Evolutionary conservation across 495 filamentous ascomycete genomes (phyloP).

Genomic region (Neurospora sp.): DNA sequence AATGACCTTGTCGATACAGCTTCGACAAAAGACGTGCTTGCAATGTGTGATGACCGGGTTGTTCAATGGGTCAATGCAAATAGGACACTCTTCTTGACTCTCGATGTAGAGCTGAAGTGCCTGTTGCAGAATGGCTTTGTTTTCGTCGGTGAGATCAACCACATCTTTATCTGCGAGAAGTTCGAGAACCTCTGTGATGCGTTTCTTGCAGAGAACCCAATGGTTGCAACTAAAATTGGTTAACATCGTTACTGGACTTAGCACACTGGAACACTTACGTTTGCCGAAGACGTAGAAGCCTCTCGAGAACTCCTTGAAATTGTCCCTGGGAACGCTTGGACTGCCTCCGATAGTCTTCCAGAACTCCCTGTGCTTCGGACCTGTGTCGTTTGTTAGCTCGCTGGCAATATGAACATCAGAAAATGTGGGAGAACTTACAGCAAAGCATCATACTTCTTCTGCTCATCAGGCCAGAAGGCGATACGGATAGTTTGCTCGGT

Average conservation of each 20-base stretch:
- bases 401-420: neutral
- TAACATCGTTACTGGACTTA: neutral
- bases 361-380: conserved; percentile 62
- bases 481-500: conserved; percentile 74
- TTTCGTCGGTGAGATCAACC: conserved; percentile 64
- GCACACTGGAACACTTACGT: conserved; percentile 21
- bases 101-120: conserved; percentile 72
- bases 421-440: conserved; percentile 33
- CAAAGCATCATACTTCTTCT: conserved; percentile 70
- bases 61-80: conserved; percentile 68
- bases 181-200: conserved; percentile 57
- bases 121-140: conserved; percentile 60
- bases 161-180: conserved; percentile 55
- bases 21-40: conserved; percentile 68
- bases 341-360: conserved; percentile 46
- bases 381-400: conserved; percentile 26
- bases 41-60: conserved; percentile 80
- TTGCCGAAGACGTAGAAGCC: conserved; percentile 76
- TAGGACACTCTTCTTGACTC: conserved; percentile 70
- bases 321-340: conserved; percentile 32
- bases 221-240: conserved; percentile 51
- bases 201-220: conserved; percentile 68
- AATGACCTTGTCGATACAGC: conserved; percentile 71
- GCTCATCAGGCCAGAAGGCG: conserved; percentile 63
- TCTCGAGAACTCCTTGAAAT: conserved; percentile 57